phyloP scores from a whole-genome alignment of 208 protist genomes.

The Tritrichomonas musculus region DNA sequence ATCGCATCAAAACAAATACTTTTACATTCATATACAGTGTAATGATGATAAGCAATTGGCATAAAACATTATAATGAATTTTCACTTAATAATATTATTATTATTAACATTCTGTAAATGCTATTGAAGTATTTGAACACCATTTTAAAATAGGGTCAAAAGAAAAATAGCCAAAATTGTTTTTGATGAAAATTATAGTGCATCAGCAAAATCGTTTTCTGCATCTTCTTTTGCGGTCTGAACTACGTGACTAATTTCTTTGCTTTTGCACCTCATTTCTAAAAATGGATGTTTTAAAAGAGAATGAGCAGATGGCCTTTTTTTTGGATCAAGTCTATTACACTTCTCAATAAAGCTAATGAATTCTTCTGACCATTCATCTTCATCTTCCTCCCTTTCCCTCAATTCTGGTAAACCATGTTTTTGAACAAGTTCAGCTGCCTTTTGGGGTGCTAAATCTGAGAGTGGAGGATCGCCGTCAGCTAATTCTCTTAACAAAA shows the following conservation, averaged over 20 bases:
- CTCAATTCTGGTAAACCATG: neutral
- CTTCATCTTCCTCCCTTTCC: too few relatives aligned
- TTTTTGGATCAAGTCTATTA: neutral
- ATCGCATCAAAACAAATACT: too few relatives aligned
- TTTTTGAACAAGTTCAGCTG: neutral
- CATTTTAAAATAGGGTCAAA: too few relatives aligned
- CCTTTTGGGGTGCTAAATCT: constrained; percentile 16
- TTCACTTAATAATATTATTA: too few relatives aligned
- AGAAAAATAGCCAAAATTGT: too few relatives aligned
- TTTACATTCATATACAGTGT: too few relatives aligned
- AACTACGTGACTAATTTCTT: neutral
- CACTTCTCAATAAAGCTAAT: neutral
- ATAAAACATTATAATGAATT: too few relatives aligned
- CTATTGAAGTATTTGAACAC: too few relatives aligned
- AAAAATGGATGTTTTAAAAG: neutral
- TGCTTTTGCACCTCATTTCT: neutral
- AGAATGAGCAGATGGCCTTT: neutral
- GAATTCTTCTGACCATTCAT: neutral
- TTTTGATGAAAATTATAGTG: too few relatives aligned
- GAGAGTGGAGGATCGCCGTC: constrained; percentile 34
- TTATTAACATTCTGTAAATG: too few relatives aligned
- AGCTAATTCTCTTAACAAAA: constrained; percentile 40
- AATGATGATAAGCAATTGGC: too few relatives aligned
- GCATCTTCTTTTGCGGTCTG: neutral
- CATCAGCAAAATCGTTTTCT: neutral